Evolutionary conservation across 2,329 filamentous ascomycete species (phyloP).

Genomic region (Rhinocladiella similis): DNA sequence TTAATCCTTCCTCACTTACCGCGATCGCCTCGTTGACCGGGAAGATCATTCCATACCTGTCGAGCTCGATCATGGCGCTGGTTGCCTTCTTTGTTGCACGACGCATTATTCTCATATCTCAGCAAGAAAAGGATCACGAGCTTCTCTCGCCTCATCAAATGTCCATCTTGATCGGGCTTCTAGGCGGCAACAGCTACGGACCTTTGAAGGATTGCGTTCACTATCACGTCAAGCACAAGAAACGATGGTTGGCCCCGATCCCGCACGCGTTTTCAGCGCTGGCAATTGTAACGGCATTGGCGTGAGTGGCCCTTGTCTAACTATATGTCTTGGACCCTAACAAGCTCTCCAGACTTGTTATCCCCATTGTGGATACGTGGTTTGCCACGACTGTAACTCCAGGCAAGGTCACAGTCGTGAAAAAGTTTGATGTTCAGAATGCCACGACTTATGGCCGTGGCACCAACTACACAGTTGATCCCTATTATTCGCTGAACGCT

Average conservation of each 20-base stretch:
- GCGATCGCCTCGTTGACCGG: slow-evolving; percentile 18
- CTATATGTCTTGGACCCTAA: too few species aligned
- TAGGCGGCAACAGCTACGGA: slow-evolving; percentile 2
- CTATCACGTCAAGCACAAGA: slow-evolving; percentile 3
- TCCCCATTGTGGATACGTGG: slow-evolving; percentile 4
- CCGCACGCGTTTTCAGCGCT: slow-evolving; percentile 8
- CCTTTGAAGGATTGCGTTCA: slow-evolving; percentile 3
- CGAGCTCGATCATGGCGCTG: slow-evolving; percentile 17
- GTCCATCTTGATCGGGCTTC: slow-evolving; percentile 4
- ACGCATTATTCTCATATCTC: slow-evolving; percentile 14
- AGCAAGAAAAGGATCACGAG: slow-evolving; percentile 1
- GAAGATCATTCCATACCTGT: slow-evolving; percentile 19
- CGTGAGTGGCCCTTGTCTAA: too few species aligned
- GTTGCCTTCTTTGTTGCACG: slow-evolving; percentile 17
- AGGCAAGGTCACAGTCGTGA: neutral
- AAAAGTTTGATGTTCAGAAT: neutral
- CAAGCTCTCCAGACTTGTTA: neutral
- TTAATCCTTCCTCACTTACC: slow-evolving; percentile 19
- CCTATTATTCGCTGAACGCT: neutral
- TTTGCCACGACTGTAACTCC: slow-evolving; percentile 8
- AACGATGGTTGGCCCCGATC: slow-evolving; percentile 2
- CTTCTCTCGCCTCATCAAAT: slow-evolving; percentile 7
- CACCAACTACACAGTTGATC: neutral
- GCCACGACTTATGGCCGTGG: neutral
- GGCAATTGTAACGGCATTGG: neutral